Evolutionary conservation across 2,329 filamentous ascomycete species (phyloP).

Genomic region (Chaetomium strumarium): DNA sequence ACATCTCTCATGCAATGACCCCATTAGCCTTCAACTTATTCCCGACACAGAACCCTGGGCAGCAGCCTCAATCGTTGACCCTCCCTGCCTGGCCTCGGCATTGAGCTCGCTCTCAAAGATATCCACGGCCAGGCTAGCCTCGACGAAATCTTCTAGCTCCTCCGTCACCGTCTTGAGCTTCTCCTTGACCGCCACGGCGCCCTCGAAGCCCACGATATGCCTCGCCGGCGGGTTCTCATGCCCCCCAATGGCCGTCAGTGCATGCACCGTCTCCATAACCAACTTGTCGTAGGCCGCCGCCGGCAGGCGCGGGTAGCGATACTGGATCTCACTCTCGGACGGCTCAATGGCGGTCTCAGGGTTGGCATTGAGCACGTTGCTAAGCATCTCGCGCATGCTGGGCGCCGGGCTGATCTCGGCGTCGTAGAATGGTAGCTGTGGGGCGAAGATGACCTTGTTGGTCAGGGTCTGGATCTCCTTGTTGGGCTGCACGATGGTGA

Average conservation of each 20-base stretch:
- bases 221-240: constrained; percentile 92
- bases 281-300: constrained; percentile 63
- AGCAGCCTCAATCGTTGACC: constrained; percentile 8
- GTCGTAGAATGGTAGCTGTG: constrained; percentile 61
- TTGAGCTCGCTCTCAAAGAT: constrained; percentile 56
- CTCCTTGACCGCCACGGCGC: constrained; percentile 81
- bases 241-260: constrained; percentile 84
- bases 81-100: constrained; percentile 42
- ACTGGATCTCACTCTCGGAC: constrained; percentile 43
- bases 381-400: constrained; percentile 75
- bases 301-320: constrained; percentile 69
- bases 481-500: constrained; percentile 92
- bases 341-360: constrained; percentile 53
- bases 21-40: neutral
- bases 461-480: constrained; percentile 86
- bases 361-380: constrained; percentile 70
- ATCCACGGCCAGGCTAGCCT: constrained; percentile 80
- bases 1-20: neutral
- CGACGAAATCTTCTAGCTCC: constrained; percentile 92
- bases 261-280: constrained; percentile 84
- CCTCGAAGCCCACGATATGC: constrained; percentile 90
- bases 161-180: constrained; percentile 95
- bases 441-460: constrained; percentile 79
- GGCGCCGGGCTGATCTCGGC: constrained; percentile 68
- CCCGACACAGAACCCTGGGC: neutral